Conservation (phyloP, 352 stramenopile species). For the Globisporangium spinosum region DNA sequence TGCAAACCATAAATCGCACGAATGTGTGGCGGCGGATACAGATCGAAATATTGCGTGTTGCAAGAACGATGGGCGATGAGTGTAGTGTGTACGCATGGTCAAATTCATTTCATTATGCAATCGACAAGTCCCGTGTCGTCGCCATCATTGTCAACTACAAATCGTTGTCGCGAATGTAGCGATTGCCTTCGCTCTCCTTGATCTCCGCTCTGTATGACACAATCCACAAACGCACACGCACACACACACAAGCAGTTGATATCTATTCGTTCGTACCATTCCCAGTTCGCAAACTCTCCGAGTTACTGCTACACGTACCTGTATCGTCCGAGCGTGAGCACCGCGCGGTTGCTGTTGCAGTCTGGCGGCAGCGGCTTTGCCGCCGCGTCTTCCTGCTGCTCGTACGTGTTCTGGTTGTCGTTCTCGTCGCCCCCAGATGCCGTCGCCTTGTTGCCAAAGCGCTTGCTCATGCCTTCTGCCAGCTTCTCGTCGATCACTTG, state of each 20-base stretch:
- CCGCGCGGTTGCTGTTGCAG: constrained; percentile 54
- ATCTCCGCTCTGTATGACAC: constrained; percentile 65
- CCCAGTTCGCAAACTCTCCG: neutral
- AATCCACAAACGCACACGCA: neutral
- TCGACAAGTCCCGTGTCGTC: neutral
- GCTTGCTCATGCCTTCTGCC: constrained; percentile 63
- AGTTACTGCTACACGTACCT: constrained; percentile 32
- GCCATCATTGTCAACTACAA: constrained; percentile 30
- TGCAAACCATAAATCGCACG: neutral
- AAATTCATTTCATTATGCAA: constrained; percentile 1
- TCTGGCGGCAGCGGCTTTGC: constrained; percentile 37
- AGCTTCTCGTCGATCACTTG: constrained; percentile 84
- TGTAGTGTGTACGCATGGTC: neutral
- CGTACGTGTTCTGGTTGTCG: constrained; percentile 32
- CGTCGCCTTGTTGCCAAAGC: constrained; percentile 50
- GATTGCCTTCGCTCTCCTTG: constrained; percentile 87
- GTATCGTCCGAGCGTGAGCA: constrained; percentile 83
- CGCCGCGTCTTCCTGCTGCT: constrained; percentile 23
- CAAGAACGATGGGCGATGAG: neutral
- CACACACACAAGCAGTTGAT: neutral
- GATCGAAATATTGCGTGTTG: neutral
- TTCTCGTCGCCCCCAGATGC: constrained; percentile 21
- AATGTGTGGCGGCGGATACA: neutral
- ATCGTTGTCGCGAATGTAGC: constrained; percentile 85
- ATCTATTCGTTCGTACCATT: neutral